Base-by-base conservation (phyloP, 2,329 filamentous ascomycete species). In the Chlorencoelia australis region DNA sequence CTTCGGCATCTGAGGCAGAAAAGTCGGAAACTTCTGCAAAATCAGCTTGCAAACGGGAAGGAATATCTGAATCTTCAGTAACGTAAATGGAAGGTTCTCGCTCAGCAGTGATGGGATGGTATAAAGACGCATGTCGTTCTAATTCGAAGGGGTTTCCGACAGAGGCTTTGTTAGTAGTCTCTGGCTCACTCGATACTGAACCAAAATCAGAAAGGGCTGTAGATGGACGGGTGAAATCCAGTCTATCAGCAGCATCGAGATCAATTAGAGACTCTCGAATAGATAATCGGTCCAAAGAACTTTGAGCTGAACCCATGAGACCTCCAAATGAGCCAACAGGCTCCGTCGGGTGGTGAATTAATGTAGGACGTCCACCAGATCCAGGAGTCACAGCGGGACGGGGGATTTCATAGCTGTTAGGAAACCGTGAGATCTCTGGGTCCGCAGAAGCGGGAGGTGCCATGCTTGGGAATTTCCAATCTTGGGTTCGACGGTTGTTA, bases 81-180 rank as follows among this genome's bases (percentile, higher is more conserved):
- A 77, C 67, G 48, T 77, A 78, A 30, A 77, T 74, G 2, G 35
- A 19, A 7, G 35, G 36, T 13, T 30, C 38, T 22, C 33, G 30
- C 9, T 33, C 35, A 20, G 36, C 49, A 4, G 62, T 55, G 9
- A 59, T 21, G 27, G 61, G 49, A 30, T 53, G 60, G 43, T 75
- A 73, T 2, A 75, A 57, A 1, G 73, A 76, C 1, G 71, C 62
- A 46, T 78, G 74, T n/a, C 69, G 67, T 52, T 80, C 75, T 3
- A 79, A 62, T 37, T 78, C 72, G 39, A 79, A 79, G 0, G 75
- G 73, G 46, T 74, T 73, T 2, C 62, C 65, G 9, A 66, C 62
- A 17, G 70, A 67, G 20, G 70, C 54, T 39, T 76, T 70, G 1
- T 73, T 44, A 31, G 71, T 72, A 7, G 66, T 65, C 10, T 75